Percentiles rank a stretch among this genome's conserved stretches.
Conservation (phyloP, 176 grass and related monocot genomes). For the Tuctoria greenei region DNA sequence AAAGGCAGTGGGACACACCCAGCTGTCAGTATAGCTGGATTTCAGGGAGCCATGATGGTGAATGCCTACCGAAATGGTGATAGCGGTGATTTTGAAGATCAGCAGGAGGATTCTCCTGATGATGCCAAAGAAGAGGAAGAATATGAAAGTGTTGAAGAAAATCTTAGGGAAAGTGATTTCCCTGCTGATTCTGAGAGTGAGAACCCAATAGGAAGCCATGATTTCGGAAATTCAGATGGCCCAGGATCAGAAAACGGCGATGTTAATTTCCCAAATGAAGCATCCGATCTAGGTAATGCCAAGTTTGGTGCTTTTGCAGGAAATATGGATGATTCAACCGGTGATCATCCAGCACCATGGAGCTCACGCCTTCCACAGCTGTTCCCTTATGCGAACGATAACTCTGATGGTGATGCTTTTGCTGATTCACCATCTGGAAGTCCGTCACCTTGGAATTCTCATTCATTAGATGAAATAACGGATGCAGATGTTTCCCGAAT, state of each 20-base stretch:
- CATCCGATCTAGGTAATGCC: slow-evolving; percentile 14
- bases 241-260: slow-evolving; percentile 72
- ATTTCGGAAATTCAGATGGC: slow-evolving; percentile 70
- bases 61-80: slow-evolving; percentile 42
- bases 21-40: slow-evolving; percentile 37
- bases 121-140: slow-evolving; percentile 81
- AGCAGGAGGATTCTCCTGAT: slow-evolving; percentile 50
- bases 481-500: slow-evolving; percentile 74
- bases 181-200: slow-evolving; percentile 80
- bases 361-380: slow-evolving; percentile 46
- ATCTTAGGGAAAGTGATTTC: slow-evolving; percentile 57
- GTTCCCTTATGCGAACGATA: slow-evolving; percentile 67
- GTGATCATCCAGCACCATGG: slow-evolving; percentile 53
- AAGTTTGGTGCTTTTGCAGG: slow-evolving; percentile 52
- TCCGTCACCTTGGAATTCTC: slow-evolving; percentile 83
- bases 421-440: slow-evolving; percentile 74
- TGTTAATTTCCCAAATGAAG: slow-evolving; percentile 38
- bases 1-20: slow-evolving; percentile 53
- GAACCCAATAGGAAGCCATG: slow-evolving; percentile 56
- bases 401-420: slow-evolving; percentile 74
- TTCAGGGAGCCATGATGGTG: slow-evolving; percentile 45
- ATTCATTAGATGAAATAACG: slow-evolving; percentile 67
- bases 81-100: slow-evolving; percentile 59
- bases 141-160: slow-evolving; percentile 75
- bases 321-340: slow-evolving; percentile 48